Percentiles rank a stretch among this genome's conserved stretches.
Evolutionary conservation across 2,329 filamentous ascomycete species (phyloP).

Genomic region (Neofusicoccum laricinum): DNA sequence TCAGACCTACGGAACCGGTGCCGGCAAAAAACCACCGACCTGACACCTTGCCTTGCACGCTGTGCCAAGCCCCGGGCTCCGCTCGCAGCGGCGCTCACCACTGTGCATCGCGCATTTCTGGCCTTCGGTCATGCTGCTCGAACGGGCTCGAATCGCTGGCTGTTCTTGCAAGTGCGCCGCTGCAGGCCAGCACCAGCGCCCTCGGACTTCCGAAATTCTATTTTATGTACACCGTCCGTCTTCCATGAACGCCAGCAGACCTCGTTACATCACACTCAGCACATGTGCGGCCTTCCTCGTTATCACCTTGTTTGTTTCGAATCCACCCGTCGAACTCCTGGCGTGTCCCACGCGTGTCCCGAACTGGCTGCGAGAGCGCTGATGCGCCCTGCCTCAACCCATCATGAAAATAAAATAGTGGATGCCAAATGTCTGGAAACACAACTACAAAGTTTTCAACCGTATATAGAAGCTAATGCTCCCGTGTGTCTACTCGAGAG

Average conservation of each 20-base stretch:
- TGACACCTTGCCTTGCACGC: not conserved
- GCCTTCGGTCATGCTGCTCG: not conserved
- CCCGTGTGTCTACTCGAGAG: constrained; percentile 5
- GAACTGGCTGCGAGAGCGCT: not conserved
- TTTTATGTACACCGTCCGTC: constrained; percentile 6
- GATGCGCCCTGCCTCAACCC: not conserved
- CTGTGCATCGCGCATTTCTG: too few relatives aligned
- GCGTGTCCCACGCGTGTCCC: not conserved
- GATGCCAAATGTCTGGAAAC: not conserved
- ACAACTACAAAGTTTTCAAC: constrained; percentile 4
- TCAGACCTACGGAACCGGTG: not conserved
- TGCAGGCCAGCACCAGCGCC: not conserved
- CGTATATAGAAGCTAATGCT: constrained; percentile 6
- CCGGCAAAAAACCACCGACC: not conserved
- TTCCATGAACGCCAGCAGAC: constrained; percentile 1
- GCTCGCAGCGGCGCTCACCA: too few relatives aligned
- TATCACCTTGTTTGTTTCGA: not conserved
- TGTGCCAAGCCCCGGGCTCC: too few relatives aligned
- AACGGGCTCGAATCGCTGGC: not conserved
- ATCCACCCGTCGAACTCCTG: not conserved
- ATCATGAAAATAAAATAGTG: constrained; percentile 8
- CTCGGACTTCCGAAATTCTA: constrained; percentile 1
- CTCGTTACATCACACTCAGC: not conserved
- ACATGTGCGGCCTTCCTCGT: not conserved
- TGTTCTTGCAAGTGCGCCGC: not conserved